Base-by-base conservation (phyloP, 2,329 filamentous ascomycete species). In the Myriosclerotinia scirpicola region DNA sequence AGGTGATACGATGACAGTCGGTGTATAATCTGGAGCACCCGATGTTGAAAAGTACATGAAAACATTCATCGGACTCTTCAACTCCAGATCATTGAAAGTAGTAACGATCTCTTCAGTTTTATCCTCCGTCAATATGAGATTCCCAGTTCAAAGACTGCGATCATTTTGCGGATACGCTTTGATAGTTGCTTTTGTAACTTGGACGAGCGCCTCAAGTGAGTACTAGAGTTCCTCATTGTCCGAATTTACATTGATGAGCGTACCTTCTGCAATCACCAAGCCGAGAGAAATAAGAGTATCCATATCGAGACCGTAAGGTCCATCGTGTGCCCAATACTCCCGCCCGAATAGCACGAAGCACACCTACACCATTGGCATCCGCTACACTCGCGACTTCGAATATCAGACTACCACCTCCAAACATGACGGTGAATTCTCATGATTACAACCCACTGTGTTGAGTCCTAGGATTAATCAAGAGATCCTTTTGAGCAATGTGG, bases 271-370 rank as follows among this genome's bases (percentile, higher is more conserved):
- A 55, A 22, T 55, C 11, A 55, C 30, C 8, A 55, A 20, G 14
- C 38, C 36, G 11, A 38, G 15, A 11, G 53, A 14, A 36, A 55
- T 34, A 3, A 55, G 22, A 7, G 34, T 38, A 36, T 55, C 53
- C n/a, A 55, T 20, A 34, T 22, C 53, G 26, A 55, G 53, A 55
- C 53, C 53, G 53, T 55, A 50, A 50, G 9, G 46, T 22, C n/a
- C 46, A 50, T 9, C 46, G 9, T 50, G n/a, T 50, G 46, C 6
- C 46, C 46, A 14, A 50, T 50, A 20, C n/a, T 6, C 1, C 46
- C 46, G 14, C 15, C 17, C 6, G 6, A 40, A 40, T 50, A 6
- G 46, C 46, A 17, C n/a, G 9, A 50, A 50, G 38, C 38, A 40
- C 4, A 12, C 38, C 38, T 12, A 40, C 38, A 40, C 46, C 46